These are phyloP conservation scores for Phytophthora pluvialis DNA, from an alignment of 352 stramenopile genomes.

Conservation along the genomic window DNA sequence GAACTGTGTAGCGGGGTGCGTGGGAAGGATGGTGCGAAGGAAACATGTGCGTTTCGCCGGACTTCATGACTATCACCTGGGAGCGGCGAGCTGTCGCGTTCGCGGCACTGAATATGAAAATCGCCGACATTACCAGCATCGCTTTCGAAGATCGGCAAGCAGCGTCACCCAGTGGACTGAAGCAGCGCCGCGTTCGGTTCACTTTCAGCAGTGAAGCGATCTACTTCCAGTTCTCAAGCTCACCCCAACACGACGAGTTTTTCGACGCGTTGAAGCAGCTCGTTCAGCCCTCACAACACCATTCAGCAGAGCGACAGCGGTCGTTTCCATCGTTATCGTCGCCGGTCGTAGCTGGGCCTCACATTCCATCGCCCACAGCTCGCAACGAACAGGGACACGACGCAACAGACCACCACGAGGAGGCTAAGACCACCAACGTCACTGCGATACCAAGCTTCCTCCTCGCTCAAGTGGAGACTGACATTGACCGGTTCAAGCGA, in stretches of 20 bases:
- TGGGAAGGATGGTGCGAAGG: constrained; percentile 40
- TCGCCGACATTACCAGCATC: constrained; percentile 24
- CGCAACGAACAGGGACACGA: background rate
- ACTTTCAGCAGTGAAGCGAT: constrained; percentile 23
- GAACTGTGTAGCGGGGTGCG: constrained; percentile 21
- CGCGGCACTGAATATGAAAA: constrained; percentile 28
- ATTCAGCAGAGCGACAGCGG: background rate
- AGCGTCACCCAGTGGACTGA: background rate
- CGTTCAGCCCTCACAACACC: constrained; percentile 5
- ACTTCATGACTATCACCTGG: constrained; percentile 27
- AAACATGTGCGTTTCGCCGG: constrained; percentile 21
- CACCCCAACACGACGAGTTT: constrained; percentile 23
- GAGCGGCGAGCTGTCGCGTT: constrained; percentile 27
- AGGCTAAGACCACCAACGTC: background rate
- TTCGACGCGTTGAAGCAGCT: constrained; percentile 22
- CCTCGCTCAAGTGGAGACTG: constrained; percentile 13
- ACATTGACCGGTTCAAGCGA: constrained; percentile 45
- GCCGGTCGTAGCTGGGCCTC: constrained; percentile 1
- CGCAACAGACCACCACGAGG: background rate
- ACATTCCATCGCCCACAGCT: background rate
- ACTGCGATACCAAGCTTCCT: background rate
- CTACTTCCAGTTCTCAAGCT: constrained; percentile 19
- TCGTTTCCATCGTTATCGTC: constrained; percentile 13
- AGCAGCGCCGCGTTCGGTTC: constrained; percentile 22
- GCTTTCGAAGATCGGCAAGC: constrained; percentile 12